Base-by-base conservation (phyloP, 805 yeast genomes). In the Ogataea methanolica region DNA sequence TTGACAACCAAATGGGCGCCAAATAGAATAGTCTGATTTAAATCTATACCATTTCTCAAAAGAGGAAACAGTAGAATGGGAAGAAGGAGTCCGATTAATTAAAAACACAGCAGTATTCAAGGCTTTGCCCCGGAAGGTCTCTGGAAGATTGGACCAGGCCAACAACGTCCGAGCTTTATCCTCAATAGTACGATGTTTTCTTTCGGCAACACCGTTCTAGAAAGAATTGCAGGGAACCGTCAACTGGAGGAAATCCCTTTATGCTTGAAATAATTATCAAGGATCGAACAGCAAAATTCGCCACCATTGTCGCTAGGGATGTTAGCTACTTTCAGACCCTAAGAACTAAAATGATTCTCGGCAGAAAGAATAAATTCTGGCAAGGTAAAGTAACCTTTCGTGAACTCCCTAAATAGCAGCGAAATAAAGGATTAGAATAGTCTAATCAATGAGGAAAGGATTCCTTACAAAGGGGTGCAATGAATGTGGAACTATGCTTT, bases 161-260 rank as follows among this genome's bases (percentile, higher is more conserved):
- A 4, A 14, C 15, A 31, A 31, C 15, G 2, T 31, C 14, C 39
- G 22, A 5, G 33, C 33, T 19, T 23, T 29, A 7, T 17, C 12
- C 11, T 29, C 21, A 7, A 23, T n/a, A 44, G 43, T 31, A 38
- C 49, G 38, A 26, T 47, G 49, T 41, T 39, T 50, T 5, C 49
- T 15, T 42, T 45, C 47, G 19, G 49, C 49, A 34, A 48, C 47
- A 17, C 49, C 49, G 45, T 50, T 50, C 34, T 50, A 51, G 29
- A 38, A 41, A 12, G 49, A 41, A 33, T 36, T 41, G 21, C 43
- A 37, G 2, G 51, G 42, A 17, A 45, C 47, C 17, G 51, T 50
- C 1, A 33, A 15, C 12, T 33, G 35, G 9, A 15, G 2, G 2
- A 5, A 4, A 33, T 33, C 3, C 11, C 35, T 8, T 15, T 11